These are phyloP conservation scores for Plenodomus tracheiphilus DNA, from an alignment of 2,329 filamentous ascomycete species.

Conservation along the genomic window DNA sequence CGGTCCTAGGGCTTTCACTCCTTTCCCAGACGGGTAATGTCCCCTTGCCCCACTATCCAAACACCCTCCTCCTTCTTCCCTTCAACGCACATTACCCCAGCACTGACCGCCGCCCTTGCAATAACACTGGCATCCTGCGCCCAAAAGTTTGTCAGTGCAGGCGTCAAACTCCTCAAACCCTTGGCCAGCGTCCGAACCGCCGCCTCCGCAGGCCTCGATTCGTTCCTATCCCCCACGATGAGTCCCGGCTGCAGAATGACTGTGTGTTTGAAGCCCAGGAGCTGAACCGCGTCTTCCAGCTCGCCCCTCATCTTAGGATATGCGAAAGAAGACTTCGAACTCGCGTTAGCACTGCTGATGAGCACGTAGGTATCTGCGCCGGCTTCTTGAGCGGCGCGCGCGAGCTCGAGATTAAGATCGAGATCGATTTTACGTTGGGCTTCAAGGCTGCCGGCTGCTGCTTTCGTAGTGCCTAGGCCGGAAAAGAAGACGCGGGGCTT, in stretches of 20 bases:
- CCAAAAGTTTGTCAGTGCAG: conserved; percentile 62
- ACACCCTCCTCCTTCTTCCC: conserved; percentile 60
- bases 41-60: conserved; percentile 63
- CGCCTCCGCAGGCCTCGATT: conserved; percentile 62
- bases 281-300: conserved; percentile 76
- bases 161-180: conserved; percentile 53
- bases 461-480: conserved; percentile 78
- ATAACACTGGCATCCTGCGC: conserved; percentile 77
- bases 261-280: conserved; percentile 73
- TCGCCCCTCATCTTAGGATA: conserved; percentile 81
- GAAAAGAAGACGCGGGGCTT: conserved; percentile 71
- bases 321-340: conserved; percentile 53
- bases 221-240: conserved; percentile 71
- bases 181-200: conserved; percentile 60
- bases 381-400: conserved; percentile 71
- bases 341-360: conserved; percentile 63
- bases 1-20: conserved; percentile 3
- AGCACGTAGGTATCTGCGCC: conserved; percentile 78
- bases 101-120: conserved; percentile 66
- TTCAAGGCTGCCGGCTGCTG: conserved; percentile 71
- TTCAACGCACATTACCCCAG: conserved; percentile 55
- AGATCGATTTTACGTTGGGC: conserved; percentile 87
- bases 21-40: conserved; percentile 70
- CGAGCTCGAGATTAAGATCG: conserved; percentile 80
- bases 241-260: conserved; percentile 75